Evolutionary conservation across 257 asterid species (phyloP), one percentile per base, ranked within the genome.

Genomic region (Euphrasia confusa): DNA sequence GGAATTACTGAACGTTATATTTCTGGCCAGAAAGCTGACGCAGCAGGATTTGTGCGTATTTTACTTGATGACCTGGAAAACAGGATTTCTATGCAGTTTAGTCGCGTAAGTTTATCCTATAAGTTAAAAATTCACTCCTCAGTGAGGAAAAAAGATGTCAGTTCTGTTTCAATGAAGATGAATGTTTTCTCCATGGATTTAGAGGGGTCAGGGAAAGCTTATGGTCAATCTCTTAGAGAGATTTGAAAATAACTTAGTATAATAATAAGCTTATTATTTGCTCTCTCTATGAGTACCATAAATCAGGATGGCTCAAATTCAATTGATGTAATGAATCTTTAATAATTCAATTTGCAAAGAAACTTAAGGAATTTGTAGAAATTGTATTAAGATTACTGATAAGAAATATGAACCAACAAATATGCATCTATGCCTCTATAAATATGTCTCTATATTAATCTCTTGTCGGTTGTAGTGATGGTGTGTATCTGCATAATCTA

Each of bases 1-100:
- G 96, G 99, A 75, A 87, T 84, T 60, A 89, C 99, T 24, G 97
- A 93, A 58, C 84, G 87, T 10, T 89, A 84, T 78, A 87, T 93
- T 71, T 90, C 97, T 77, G 86, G 90, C 69, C 93, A 83, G 79
- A 93, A 93, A 80, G 84, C 84, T 77, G 97, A 93, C 67, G 86
- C 88, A 53, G 91, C 95, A 68, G 99, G 97, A 54, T 93, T 78
- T 78, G 97, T 89, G 72, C 95, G 86, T 44, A 70, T 83, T 27
- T 72, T 93, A 80, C 97, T 93, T 69, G 99, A 93, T 82, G 99
- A 93, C 77, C 80, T 93, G 71, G 99, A 87, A 68, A 72, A 79
- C 74, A 85, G 88, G 80, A 89, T 93, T 53, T 75, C 97, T 49
- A 50, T 77, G 79, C 87, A 74, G 74, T 93, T 93, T 66, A 57